Evolutionary conservation across 23 red algal species (phyloP).

Genomic region (Gracilaria domingensis): DNA sequence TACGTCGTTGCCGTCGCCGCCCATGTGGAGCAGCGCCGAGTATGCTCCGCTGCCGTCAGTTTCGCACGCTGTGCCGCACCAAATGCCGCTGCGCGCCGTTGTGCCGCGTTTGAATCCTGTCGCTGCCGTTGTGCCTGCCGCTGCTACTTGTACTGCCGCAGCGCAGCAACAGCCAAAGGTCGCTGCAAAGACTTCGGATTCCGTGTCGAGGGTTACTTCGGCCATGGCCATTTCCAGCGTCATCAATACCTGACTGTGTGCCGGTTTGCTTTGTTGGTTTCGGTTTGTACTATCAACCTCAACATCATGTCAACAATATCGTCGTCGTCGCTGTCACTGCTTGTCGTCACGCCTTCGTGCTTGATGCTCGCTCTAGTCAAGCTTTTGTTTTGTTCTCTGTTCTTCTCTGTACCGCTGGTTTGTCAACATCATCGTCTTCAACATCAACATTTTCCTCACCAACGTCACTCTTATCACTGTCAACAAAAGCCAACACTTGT

Average conservation of each 20-base stretch:
- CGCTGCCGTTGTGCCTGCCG: not conserved
- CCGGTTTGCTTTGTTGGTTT: not conserved
- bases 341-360: not conserved
- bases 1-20: not conserved
- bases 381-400: not conserved
- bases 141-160: not conserved
- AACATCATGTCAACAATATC: not conserved
- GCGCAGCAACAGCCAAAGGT: not conserved
- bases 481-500: not conserved
- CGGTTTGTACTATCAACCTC: not conserved
- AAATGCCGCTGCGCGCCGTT: not conserved
- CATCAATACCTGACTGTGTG: constrained; percentile 45
- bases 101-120: not conserved
- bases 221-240: constrained; percentile 65
- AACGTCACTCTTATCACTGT: constrained; percentile 3
- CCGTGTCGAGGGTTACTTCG: constrained; percentile 22
- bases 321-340: not conserved
- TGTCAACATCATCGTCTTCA: not conserved
- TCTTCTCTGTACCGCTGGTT: not conserved
- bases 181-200: not conserved
- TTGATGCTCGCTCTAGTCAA: not conserved
- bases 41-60: constrained; percentile 7
- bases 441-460: constrained; percentile 5
- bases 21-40: not conserved
- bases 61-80: not conserved